Evolutionary conservation across 1,284 basidiomycete species (phyloP).

Genomic region (Violaceomyces palustris): DNA sequence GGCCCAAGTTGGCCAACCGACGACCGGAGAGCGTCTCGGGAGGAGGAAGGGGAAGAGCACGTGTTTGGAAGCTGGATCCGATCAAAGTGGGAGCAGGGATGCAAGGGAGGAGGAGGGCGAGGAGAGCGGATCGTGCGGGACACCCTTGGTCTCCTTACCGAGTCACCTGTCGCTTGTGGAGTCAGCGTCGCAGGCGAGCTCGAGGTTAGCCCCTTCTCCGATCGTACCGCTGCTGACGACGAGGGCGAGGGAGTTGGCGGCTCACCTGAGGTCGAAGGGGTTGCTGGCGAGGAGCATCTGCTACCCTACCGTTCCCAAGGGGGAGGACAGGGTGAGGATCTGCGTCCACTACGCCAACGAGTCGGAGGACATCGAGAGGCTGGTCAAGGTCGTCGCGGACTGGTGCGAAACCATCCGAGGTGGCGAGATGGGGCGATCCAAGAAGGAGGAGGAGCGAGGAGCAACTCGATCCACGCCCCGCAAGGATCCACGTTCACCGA

Average conservation of each 20-base stretch:
- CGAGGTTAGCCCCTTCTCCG: slow-evolving; percentile 56
- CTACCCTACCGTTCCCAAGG: slow-evolving; percentile 69
- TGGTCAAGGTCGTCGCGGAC: slow-evolving; percentile 14
- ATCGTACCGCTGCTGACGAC: slow-evolving; percentile 81
- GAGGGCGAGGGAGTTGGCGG: slow-evolving; percentile 66
- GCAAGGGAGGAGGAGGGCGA: no score
- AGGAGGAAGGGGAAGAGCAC: not conserved
- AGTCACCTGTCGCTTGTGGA: no score
- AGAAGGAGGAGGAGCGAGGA: no score
- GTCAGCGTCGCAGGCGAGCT: no score
- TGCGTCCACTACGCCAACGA: slow-evolving; percentile 76
- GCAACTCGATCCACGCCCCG: no score
- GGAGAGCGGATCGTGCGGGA: no score
- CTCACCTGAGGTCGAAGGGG: slow-evolving; percentile 61
- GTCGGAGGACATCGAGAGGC: slow-evolving; percentile 60
- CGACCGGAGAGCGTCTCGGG: not conserved
- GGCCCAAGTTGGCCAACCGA: slow-evolving; percentile 6
- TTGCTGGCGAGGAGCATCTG: slow-evolving; percentile 74
- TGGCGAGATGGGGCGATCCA: no score
- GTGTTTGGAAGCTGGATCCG: no score
- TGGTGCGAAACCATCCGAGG: no score
- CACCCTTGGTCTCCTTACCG: no score
- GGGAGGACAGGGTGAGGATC: slow-evolving; percentile 72
- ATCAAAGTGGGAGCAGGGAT: no score
- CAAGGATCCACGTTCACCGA: no score